Evolutionary conservation across 75 land plant genomes (phyloP), one percentile per base, ranked within the genome.

Genomic region (Isoetes taiwanensis): DNA sequence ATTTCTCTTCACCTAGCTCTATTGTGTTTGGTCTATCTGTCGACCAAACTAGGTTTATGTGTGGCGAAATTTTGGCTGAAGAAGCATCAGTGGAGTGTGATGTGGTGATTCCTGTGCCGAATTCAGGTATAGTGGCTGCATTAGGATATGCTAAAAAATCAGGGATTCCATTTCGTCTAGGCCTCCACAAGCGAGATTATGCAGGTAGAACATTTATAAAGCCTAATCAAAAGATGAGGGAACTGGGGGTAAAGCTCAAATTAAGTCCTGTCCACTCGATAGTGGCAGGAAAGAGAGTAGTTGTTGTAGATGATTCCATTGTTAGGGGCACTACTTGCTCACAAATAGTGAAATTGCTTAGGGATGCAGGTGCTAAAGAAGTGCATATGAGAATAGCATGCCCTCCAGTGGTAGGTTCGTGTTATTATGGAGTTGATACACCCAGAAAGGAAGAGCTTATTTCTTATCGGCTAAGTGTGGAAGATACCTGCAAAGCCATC

Each of bases 381-480:
- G 97, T 91, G 21, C 97, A 87, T 41, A 74, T 91, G 89, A 72
- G 97, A 59, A 91, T 91, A 23, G 97, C 97, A 0, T 77, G 95
- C 61, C 97, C 97, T 5, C 97, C 97, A 1, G 82, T 91, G 24
- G 70, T 79, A 2, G 85, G 83, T 0, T 87, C 97, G 0, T 91
- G 97, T 61, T 91, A 91, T 55, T 91, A 91, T 46, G 97, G 97
- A 1, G 96, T 91, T 30, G 97, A 91, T 41, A 91, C 97, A 9
- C 97, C 97, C 2, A 72, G 77, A 50, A 52, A 55, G 3, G 83
- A 75, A 32, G 95, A 87, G 72, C 59, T 91, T 63, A 91, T 91
- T 25, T 87, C 95, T 1, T 78, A 78, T 53, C 66, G 83, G n/a
- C n/a, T n/a, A n/a, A n/a, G n/a, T n/a, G n/a, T n/a, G n/a, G n/a